A percentile compares a stretch with the other conserved stretches of the same genome.
Conservation (phyloP, 306 rosid species). For the Gynostemma pentaphyllum region DNA sequence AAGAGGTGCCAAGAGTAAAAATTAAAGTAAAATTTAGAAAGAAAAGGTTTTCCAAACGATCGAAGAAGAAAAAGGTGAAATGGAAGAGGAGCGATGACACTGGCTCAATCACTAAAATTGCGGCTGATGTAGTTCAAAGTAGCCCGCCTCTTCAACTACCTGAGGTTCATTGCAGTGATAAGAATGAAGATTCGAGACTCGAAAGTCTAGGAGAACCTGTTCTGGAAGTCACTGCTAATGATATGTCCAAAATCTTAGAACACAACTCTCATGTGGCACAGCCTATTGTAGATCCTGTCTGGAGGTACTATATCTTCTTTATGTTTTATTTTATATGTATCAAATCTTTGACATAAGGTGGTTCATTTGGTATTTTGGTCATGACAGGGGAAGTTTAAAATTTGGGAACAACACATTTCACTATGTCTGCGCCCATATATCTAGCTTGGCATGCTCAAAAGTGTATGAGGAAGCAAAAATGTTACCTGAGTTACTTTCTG, state of each 20-base stretch:
- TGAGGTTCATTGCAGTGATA: conserved; percentile 13
- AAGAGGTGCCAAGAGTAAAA: background rate
- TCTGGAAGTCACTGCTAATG: conserved; percentile 7
- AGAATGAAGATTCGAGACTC: conserved; percentile 4
- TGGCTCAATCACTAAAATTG: conserved; percentile 9
- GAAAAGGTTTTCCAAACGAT: background rate
- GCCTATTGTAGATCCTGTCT: conserved; percentile 50
- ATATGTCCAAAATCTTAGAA: conserved; percentile 2
- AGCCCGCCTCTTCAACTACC: conserved; percentile 10
- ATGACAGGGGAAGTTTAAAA: conserved; percentile 49
- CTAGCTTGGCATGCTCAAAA: conserved; percentile 50
- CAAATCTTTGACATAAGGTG: conserved; percentile 8
- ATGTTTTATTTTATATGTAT: conserved; percentile 8
- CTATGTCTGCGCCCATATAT: conserved; percentile 39
- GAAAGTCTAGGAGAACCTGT: conserved; percentile 10
- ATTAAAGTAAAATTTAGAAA: conserved; percentile 2
- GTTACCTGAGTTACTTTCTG: conserved; percentile 33
- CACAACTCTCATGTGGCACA: conserved; percentile 23
- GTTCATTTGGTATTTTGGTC: conserved; percentile 12
- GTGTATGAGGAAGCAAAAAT: conserved; percentile 31
- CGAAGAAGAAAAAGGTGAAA: conserved; percentile 15
- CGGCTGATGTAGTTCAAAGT: conserved; percentile 5
- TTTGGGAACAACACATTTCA: conserved; percentile 19
- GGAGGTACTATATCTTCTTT: conserved; percentile 44
- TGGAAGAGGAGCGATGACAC: background rate